Conservation (phyloP, 306 rosid species). For the Pyrus communis region DNA sequence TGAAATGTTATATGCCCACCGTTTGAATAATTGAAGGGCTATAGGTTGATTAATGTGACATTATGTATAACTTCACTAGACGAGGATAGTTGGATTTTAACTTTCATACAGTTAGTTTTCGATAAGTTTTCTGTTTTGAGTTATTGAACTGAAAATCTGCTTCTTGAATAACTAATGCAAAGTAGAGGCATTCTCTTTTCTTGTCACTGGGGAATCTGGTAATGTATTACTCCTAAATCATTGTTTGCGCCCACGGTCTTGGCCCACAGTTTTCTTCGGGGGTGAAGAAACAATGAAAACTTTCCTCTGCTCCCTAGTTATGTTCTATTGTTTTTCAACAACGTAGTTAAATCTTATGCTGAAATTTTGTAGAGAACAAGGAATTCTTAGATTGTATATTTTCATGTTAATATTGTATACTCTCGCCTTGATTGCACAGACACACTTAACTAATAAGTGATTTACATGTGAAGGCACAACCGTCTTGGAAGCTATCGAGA, state of each 20-base stretch:
- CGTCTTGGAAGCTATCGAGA: conserved; percentile 69
- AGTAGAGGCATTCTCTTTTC: background rate
- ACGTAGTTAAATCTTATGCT: background rate
- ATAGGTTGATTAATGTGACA: background rate
- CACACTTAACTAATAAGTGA: background rate
- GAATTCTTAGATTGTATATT: background rate
- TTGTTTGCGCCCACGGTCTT: background rate
- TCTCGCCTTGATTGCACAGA: background rate
- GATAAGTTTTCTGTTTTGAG: background rate
- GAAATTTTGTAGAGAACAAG: background rate
- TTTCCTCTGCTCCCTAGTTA: background rate
- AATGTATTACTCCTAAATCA: background rate
- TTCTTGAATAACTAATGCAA: background rate
- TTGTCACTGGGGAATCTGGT: background rate
- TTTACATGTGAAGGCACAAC: conserved; percentile 53
- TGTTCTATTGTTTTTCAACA: background rate
- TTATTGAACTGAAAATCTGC: background rate
- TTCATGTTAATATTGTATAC: background rate
- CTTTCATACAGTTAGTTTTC: background rate
- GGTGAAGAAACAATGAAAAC: background rate
- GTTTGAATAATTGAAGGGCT: background rate
- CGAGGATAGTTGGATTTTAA: background rate
- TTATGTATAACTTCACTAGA: background rate
- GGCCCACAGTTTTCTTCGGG: background rate
- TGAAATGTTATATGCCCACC: background rate